Percentiles rank a stretch among this genome's conserved stretches.
Evolutionary conservation across 352 stramenopile genomes (phyloP).

Genomic region (Globisporangium viniferum): DNA sequence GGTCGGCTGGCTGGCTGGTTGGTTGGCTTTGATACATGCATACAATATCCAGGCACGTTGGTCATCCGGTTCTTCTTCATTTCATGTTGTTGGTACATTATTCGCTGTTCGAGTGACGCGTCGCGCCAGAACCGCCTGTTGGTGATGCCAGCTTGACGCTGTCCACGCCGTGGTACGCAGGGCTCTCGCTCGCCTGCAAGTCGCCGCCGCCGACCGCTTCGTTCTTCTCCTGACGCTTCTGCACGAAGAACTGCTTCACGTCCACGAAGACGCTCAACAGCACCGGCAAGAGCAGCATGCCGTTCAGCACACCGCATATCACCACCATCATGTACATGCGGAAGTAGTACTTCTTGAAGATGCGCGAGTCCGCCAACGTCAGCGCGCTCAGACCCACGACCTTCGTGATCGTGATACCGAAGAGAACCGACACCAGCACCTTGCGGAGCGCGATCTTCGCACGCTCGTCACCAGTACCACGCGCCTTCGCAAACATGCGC

Average conservation of each 20-base stretch:
- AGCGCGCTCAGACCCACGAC: slow-evolving; percentile 32
- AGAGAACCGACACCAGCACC: slow-evolving; percentile 47
- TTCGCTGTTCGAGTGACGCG: slow-evolving; percentile 28
- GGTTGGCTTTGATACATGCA: slow-evolving; percentile 10
- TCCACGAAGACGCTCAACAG: slow-evolving; percentile 54
- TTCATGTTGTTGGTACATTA: slow-evolving; percentile 9
- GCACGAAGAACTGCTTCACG: slow-evolving; percentile 38
- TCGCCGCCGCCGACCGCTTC: slow-evolving; percentile 7
- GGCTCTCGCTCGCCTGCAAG: slow-evolving; percentile 21
- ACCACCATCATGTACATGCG: slow-evolving; percentile 89
- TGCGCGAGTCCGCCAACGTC: slow-evolving; percentile 55
- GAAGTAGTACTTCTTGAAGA: slow-evolving; percentile 93
- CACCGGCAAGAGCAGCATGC: slow-evolving; percentile 62
- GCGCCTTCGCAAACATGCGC: slow-evolving; percentile 57
- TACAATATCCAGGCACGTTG: slow-evolving; percentile 7
- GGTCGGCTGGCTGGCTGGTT: not conserved
- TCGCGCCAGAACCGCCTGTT: slow-evolving; percentile 13
- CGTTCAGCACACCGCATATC: slow-evolving; percentile 76
- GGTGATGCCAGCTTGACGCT: slow-evolving; percentile 18
- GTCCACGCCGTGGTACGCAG: slow-evolving; percentile 20
- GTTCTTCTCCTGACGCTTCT: slow-evolving; percentile 24
- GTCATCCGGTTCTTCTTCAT: not conserved
- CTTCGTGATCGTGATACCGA: slow-evolving; percentile 38
- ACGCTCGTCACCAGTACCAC: slow-evolving; percentile 24
- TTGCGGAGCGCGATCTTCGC: slow-evolving; percentile 29